Conservation (phyloP, 495 filamentous ascomycete genomes). For the Penicillium alfredii region DNA sequence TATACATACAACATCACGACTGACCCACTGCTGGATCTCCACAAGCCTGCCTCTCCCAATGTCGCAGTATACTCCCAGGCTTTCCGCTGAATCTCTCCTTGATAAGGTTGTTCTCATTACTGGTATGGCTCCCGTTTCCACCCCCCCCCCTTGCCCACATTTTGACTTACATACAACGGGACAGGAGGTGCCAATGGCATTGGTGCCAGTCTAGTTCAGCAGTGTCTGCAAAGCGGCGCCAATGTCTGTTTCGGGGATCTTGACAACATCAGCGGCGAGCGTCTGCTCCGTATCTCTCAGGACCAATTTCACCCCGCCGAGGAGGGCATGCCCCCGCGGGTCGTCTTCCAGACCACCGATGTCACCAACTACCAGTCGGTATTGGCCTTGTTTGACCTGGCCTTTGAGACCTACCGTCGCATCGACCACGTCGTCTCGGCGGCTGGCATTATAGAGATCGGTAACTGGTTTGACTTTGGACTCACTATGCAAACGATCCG, state of each 20-base stretch:
- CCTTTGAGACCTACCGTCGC: constrained; percentile 38
- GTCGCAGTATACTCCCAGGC: constrained; percentile 22
- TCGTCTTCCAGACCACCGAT: constrained; percentile 37
- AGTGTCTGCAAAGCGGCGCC: constrained; percentile 40
- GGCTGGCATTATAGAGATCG: constrained; percentile 43
- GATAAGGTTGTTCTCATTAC: constrained; percentile 44
- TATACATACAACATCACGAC: constrained; percentile 1
- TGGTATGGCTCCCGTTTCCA: constrained; percentile 22
- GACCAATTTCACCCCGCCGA: constrained; percentile 24
- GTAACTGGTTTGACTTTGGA: constrained; percentile 42
- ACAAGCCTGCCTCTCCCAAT: constrained; percentile 10
- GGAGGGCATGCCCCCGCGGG: constrained; percentile 15
- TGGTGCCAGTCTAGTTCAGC: constrained; percentile 45
- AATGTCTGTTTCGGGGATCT: constrained; percentile 44
- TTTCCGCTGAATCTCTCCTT: constrained; percentile 28
- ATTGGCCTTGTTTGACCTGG: constrained; percentile 38
- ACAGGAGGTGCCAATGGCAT: constrained; percentile 51
- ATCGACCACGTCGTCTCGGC: constrained; percentile 50
- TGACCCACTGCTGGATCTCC: constrained; percentile 2
- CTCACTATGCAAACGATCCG: constrained; percentile 30
- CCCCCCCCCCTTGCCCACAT: not conserved
- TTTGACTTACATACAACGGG: not conserved
- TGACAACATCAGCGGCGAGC: constrained; percentile 25
- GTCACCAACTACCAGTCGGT: constrained; percentile 43
- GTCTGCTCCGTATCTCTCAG: constrained; percentile 16